Conservation (phyloP, 768 basidiomycete species). For the Phanerochaete carnosa region DNA sequence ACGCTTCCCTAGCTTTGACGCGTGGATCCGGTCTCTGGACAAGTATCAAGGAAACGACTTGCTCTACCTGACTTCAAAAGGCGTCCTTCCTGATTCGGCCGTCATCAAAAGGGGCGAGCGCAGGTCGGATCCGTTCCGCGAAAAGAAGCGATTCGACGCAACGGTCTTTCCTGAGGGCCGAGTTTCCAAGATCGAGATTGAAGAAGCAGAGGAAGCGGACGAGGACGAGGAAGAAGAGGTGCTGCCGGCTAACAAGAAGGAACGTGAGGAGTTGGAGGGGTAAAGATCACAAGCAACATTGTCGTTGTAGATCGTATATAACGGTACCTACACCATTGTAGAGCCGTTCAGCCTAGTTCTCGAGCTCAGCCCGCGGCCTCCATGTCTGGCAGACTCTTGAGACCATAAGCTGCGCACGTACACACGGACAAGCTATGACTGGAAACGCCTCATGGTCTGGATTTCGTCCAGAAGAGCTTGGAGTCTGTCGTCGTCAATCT, state of each 20-base stretch:
- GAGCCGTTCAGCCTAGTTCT: background rate
- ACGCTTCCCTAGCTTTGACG: slow-evolving; percentile 58
- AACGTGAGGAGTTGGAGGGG: slow-evolving; percentile 38
- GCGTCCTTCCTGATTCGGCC: slow-evolving; percentile 68
- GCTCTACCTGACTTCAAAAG: slow-evolving; percentile 72
- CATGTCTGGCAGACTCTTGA: background rate
- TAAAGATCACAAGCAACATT: slow-evolving; percentile 23
- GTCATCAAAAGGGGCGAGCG: slow-evolving; percentile 59
- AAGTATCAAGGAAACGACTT: slow-evolving; percentile 75
- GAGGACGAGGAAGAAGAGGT: slow-evolving; percentile 33
- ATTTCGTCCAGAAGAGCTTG: slow-evolving; percentile 84
- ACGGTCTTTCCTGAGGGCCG: slow-evolving; percentile 35
- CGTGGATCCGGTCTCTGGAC: slow-evolving; percentile 79
- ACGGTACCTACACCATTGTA: background rate
- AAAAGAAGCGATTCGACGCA: slow-evolving; percentile 64
- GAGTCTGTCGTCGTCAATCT: slow-evolving; percentile 83
- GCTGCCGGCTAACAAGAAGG: slow-evolving; percentile 18
- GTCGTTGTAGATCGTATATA: background rate
- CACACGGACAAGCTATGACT: slow-evolving; percentile 44
- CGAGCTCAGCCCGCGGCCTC: too few species aligned
- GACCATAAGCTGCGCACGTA: background rate
- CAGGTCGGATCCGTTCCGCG: slow-evolving; percentile 61
- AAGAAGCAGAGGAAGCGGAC: slow-evolving; percentile 42
- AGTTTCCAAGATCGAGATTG: slow-evolving; percentile 30
- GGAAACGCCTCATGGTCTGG: slow-evolving; percentile 88